These are phyloP conservation scores for Nicotiana attenuata DNA, from an alignment of 257 asterid species.

Conservation along the genomic window DNA sequence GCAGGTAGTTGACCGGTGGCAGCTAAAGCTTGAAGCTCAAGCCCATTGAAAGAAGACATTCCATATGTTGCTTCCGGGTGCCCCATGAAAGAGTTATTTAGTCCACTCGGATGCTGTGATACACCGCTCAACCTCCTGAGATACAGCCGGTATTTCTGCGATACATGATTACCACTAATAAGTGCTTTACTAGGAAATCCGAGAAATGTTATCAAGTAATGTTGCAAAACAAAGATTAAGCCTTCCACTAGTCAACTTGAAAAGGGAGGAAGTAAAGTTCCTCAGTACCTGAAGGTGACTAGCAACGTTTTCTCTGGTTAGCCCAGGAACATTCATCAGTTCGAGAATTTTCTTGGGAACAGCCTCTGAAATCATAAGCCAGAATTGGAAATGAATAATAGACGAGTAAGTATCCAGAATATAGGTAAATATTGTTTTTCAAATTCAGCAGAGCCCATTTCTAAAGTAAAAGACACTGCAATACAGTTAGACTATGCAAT, in stretches of 20 bases:
- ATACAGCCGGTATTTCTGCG: slow-evolving; percentile 90
- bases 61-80: slow-evolving; percentile 57
- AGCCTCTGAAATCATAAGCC: slow-evolving; percentile 58
- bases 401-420: neutral
- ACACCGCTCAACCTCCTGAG: slow-evolving; percentile 75
- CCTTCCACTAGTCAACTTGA: neutral
- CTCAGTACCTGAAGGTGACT: slow-evolving; percentile 89
- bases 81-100: slow-evolving; percentile 54
- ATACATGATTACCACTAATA: neutral
- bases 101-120: slow-evolving; percentile 35
- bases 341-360: slow-evolving; percentile 94
- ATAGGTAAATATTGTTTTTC: neutral
- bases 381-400: neutral
- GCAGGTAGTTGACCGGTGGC: slow-evolving; percentile 67
- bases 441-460: neutral
- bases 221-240: neutral
- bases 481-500: neutral
- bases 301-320: slow-evolving; percentile 93
- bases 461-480: neutral
- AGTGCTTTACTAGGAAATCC: neutral
- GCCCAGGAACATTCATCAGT: slow-evolving; percentile 92
- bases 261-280: neutral
- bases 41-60: slow-evolving; percentile 50
- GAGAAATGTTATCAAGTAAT: neutral
- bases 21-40: slow-evolving; percentile 76